Percentiles rank a stretch among this genome's conserved stretches.
Evolutionary conservation across 2,329 filamentous ascomycete species (phyloP).

Genomic region (Nannizziopsis barbatae): DNA sequence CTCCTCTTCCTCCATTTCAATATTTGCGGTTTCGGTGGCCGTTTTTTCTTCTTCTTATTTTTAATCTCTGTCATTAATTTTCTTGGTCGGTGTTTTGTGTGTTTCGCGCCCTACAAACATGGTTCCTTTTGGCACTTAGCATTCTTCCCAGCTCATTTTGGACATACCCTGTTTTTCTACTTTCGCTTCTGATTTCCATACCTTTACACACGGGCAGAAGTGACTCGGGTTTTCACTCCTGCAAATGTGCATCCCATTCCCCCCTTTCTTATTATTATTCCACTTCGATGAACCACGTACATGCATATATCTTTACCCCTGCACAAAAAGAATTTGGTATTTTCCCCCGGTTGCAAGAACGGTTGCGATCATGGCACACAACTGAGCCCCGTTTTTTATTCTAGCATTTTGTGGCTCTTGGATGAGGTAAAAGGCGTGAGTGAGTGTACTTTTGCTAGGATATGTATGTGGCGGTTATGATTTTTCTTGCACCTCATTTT

Average conservation of each 20-base stretch:
- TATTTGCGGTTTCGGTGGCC: neutral
- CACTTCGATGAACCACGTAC: neutral
- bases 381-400: constrained; percentile 2
- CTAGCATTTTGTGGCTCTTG: constrained; percentile 4
- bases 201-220: too few species aligned
- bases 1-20: too few species aligned
- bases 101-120: too few species aligned
- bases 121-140: neutral
- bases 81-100: too few species aligned
- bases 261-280: too few species aligned
- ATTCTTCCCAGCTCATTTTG: neutral
- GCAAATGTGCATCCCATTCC: too few species aligned
- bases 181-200: neutral
- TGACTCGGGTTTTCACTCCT: too few species aligned
- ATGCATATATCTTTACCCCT: constrained; percentile 7
- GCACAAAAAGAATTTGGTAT: constrained; percentile 8
- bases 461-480: constrained; percentile 4
- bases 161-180: neutral
- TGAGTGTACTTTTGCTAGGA: neutral
- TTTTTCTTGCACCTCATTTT: constrained; percentile 1
- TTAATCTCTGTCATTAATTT: neutral
- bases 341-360: constrained; percentile 6
- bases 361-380: neutral
- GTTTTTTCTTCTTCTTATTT: too few species aligned
- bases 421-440: neutral